Base-by-base conservation (phyloP, 495 filamentous ascomycete genomes). In the Penicillium silybi region DNA sequence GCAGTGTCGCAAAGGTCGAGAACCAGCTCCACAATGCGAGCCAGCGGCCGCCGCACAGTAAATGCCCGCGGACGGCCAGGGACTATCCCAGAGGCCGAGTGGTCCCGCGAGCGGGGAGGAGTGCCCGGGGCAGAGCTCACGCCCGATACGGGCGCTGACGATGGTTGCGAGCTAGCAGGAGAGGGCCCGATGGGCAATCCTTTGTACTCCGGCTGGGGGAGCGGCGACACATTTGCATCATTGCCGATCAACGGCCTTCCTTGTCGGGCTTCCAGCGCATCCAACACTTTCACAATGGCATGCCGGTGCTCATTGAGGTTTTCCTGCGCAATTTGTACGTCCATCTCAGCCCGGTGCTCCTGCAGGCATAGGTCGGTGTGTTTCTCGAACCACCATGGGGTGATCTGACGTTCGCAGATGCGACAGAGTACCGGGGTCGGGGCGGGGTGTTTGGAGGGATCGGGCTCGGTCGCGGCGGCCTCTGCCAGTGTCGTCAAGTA, bases 321-420 rank as follows among this genome's bases (percentile, higher is more conserved):
- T 61, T 98, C 93, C 63, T 98, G 93, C 25, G 90, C 85, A 68
- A 97, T 82, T 61, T 97, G 92, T 10, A 98, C 92, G 50, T 97
- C 92, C 86, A 96, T 92, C 66, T 98, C 93, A 1, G 95, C 92
- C 41, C 87, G 84, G 66, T 98, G 93, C 65, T 98, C 93, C 65
- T 97, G 90, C 46, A 96, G 75, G 64, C 93, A 98, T 9, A 97
- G 79, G 55, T 98, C 93, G 0, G 93, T 95, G 63, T 98, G 93
- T 68, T 97, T 97, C 69, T 97, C 92, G 59, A 98, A 98, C 95
- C 93, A 97, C 93, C 93, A 98, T 15, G 93, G 90, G n/a, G 88
- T 88, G 38, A 98, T 96, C 54, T 96, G 89, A 41, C 95, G 89
- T 64, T 98, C 93, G 62, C 93, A 98, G 53, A 98, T 97, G 34